These are phyloP conservation scores for Arabidopsis arenosa DNA, from an alignment of 345 rosid species.

Conservation along the genomic window DNA sequence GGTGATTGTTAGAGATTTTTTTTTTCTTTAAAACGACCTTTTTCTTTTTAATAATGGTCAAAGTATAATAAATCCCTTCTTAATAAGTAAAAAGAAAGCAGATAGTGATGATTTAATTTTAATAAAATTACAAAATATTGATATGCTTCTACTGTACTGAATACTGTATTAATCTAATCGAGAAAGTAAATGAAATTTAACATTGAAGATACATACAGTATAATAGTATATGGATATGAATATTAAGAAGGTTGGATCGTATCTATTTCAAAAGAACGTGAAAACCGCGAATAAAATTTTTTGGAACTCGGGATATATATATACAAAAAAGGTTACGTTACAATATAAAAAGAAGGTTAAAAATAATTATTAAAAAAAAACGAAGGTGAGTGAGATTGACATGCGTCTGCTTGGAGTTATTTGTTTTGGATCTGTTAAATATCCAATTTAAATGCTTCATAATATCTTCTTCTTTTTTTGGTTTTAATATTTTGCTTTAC, in stretches of 20 bases:
- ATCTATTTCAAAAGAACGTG: conserved; percentile 21
- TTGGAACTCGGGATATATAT: conserved; percentile 30
- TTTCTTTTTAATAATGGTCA: not conserved
- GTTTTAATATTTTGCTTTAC: conserved; percentile 20
- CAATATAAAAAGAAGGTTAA: not conserved
- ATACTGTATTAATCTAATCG: not conserved
- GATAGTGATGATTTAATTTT: not conserved
- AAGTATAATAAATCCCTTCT: not conserved
- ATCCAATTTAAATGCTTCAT: conserved; percentile 25
- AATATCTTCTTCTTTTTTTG: not conserved
- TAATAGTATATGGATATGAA: not conserved
- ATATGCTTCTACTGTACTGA: not conserved
- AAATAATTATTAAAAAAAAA: not conserved
- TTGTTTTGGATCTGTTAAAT: conserved; percentile 39
- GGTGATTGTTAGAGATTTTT: not conserved
- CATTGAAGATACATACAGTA: not conserved
- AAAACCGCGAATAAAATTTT: conserved; percentile 33
- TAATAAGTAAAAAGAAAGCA: not conserved
- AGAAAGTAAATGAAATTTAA: not conserved
- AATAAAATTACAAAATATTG: not conserved
- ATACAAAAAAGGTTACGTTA: conserved; percentile 12
- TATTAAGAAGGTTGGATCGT: not conserved
- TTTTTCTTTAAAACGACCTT: no score
- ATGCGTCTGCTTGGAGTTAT: conserved; percentile 36
- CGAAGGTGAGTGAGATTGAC: conserved; percentile 36